These are phyloP conservation scores for Fagopyrum esculentum DNA, from an alignment of 148 eudicot genomes.

Conservation along the genomic window DNA sequence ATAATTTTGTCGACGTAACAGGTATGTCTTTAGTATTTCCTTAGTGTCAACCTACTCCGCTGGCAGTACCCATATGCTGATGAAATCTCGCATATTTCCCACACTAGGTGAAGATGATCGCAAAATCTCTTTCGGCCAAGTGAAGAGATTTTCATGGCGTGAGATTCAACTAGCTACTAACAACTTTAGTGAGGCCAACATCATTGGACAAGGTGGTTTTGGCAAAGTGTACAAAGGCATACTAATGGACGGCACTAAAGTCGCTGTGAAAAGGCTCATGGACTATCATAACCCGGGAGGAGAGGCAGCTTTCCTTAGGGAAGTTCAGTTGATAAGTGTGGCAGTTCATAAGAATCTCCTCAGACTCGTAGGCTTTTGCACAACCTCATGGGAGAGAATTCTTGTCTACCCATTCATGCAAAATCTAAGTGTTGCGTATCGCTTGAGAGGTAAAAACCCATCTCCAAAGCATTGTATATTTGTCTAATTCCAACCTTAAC, in stretches of 20 bases:
- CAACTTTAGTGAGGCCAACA: slow-evolving; percentile 61
- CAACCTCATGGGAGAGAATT: slow-evolving; percentile 69
- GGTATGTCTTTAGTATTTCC: slow-evolving; percentile 30
- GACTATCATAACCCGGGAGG: slow-evolving; percentile 83
- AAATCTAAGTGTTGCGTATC: slow-evolving; percentile 87
- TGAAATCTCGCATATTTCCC: slow-evolving; percentile 12
- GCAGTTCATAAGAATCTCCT: slow-evolving; percentile 91
- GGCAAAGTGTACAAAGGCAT: slow-evolving; percentile 89
- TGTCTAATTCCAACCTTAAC: background rate
- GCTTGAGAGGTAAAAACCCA: slow-evolving; percentile 54
- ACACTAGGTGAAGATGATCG: slow-evolving; percentile 69
- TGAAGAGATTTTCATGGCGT: slow-evolving; percentile 82
- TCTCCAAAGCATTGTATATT: background rate
- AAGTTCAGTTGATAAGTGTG: slow-evolving; percentile 75
- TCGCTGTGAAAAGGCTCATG: slow-evolving; percentile 83
- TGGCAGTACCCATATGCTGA: no score
- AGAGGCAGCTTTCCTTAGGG: slow-evolving; percentile 86
- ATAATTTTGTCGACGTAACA: slow-evolving; percentile 66
- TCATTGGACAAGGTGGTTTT: slow-evolving; percentile 96
- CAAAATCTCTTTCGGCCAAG: slow-evolving; percentile 69
- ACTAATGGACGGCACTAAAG: slow-evolving; percentile 49
- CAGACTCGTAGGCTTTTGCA: slow-evolving; percentile 84
- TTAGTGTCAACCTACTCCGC: background rate
- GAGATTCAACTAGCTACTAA: slow-evolving; percentile 79
- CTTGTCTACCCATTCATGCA: slow-evolving; percentile 95